Conservation (phyloP, 148 eudicot genomes). For the Arbutus unedo region DNA sequence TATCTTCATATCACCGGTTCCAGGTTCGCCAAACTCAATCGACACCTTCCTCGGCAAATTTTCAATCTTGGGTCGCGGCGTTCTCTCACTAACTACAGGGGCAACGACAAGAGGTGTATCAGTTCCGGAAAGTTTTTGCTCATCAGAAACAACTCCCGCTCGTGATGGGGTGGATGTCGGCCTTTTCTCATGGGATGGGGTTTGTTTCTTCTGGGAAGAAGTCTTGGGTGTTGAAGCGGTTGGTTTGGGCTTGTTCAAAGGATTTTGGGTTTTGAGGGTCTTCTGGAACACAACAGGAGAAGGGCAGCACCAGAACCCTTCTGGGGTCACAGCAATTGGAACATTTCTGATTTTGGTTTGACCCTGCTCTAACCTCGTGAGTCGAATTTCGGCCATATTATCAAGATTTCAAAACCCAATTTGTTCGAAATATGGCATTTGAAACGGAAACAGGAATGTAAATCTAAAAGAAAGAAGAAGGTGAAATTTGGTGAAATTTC, state of each 20-base stretch:
- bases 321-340: constrained; percentile 93
- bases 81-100: constrained; percentile 29
- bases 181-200: constrained; percentile 37
- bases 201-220: constrained; percentile 39
- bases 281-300: constrained; percentile 77
- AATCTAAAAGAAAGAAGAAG: neutral
- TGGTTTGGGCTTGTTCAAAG: constrained; percentile 51
- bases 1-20: constrained; percentile 75
- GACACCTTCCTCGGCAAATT: constrained; percentile 70
- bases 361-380: constrained; percentile 40
- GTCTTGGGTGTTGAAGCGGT: constrained; percentile 28
- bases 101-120: constrained; percentile 34
- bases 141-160: constrained; percentile 28
- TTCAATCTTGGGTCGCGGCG: constrained; percentile 39
- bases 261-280: constrained; percentile 47
- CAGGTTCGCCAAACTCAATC: constrained; percentile 84
- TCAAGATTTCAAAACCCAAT: constrained; percentile 14
- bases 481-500: neutral
- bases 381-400: constrained; percentile 65
- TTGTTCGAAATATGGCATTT: constrained; percentile 4
- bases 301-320: constrained; percentile 96
- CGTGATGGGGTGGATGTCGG: constrained; percentile 27
- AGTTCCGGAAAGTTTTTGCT: constrained; percentile 23
- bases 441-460: neutral
- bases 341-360: constrained; percentile 71